Evolutionary conservation across 208 protist genomes (phyloP).

Genomic region (Porcisia hertigi): DNA sequence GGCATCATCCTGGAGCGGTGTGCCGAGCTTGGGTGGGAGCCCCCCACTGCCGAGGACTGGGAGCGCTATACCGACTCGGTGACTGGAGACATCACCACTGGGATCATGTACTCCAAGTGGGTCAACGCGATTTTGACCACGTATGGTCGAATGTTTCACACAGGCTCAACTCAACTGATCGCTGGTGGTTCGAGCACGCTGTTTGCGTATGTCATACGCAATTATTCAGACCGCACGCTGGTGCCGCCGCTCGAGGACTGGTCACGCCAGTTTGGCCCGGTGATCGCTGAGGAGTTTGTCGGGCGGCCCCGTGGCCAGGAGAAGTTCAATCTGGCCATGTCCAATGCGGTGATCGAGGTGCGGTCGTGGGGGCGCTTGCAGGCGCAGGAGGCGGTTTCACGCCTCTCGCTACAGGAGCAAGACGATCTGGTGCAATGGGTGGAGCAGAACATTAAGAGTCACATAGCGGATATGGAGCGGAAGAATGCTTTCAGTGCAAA

Average conservation of each 20-base stretch:
- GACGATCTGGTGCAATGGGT: slow-evolving; percentile 29
- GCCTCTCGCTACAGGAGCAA: slow-evolving; percentile 42
- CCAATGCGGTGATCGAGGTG: slow-evolving; percentile 15
- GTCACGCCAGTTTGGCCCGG: slow-evolving; percentile 35
- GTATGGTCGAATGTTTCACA: not conserved
- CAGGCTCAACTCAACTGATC: not conserved
- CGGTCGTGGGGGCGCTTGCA: slow-evolving; percentile 15
- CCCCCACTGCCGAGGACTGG: slow-evolving; percentile 53
- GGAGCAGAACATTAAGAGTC: slow-evolving; percentile 7
- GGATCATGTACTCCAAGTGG: slow-evolving; percentile 52
- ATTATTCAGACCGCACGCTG: slow-evolving; percentile 33
- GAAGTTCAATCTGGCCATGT: slow-evolving; percentile 11
- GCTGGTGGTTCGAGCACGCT: not conserved
- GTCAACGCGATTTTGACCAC: slow-evolving; percentile 19
- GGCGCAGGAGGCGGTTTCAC: slow-evolving; percentile 32
- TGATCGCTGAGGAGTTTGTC: slow-evolving; percentile 31
- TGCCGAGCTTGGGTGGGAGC: slow-evolving; percentile 28
- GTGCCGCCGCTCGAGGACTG: slow-evolving; percentile 53
- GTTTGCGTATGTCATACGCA: slow-evolving; percentile 6
- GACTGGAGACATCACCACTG: slow-evolving; percentile 67
- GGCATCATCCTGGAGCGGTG: slow-evolving; percentile 52
- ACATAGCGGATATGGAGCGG: slow-evolving; percentile 35
- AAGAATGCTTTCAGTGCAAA: slow-evolving; percentile 53
- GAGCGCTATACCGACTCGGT: slow-evolving; percentile 49
- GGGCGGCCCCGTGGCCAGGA: not conserved